Evolutionary conservation across 371 early-diverging fungal genomes (phyloP), one percentile per base, ranked within the genome.

Genomic region (Lichtheimia corymbifera): DNA sequence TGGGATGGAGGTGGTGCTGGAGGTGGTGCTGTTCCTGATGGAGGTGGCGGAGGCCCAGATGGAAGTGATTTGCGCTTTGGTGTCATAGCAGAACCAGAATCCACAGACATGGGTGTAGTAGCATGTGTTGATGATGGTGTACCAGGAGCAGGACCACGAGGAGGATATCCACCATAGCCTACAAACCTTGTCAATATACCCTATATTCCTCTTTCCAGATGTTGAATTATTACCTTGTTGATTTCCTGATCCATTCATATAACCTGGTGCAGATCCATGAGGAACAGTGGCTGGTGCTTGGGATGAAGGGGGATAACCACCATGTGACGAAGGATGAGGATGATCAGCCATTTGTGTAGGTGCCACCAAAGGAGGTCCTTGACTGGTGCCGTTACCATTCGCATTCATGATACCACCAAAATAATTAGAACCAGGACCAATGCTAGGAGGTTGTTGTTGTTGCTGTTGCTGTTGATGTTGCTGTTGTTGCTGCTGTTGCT

Each of bases 391-490:
- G 35, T 67, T 71, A 15, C 72, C 73, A 41, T 72, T 71, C 2
- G 73, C 66, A 28, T 74, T 79, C 72, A 79, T 79, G 24, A 79
- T 76, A 25, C 80, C 76, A 20, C 77, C 76, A 70, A 79, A 79
- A 24, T 71, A 74, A 49, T 79, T 80, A 18, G 77, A 76, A 17
- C 71, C 75, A 54, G 80, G 80, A n/a, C 80, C 77, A 62, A 80
- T 80, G 30, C 68, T 80, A 45, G 79, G 81, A 42, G 77, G 76
- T 30, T 65, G 71, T 1, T 66, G 76, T 52, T 74, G 72, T 42
- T 52, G 62, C 27, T 59, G 63, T 18, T 63, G 62, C 14, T 66
- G 66, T 11, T 43, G 67, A 30, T 61, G 64, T 52, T 66, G 22
- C 22, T 22, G 22, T 12, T 51, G 68, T 4, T 55, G 63, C 13